phyloP scores from a whole-genome alignment of 441 rosid species.

The Erysimum cheiri region DNA sequence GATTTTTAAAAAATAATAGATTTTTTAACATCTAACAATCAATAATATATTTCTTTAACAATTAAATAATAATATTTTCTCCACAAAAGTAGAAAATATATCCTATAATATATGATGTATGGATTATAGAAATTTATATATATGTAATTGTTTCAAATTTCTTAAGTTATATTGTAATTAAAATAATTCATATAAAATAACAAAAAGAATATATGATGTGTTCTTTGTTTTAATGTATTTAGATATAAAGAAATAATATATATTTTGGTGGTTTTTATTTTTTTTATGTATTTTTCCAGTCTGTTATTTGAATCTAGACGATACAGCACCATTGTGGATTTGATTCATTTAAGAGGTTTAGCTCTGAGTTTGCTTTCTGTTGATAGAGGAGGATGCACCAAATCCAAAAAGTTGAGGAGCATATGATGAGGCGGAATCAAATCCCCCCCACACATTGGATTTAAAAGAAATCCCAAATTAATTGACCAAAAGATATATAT shows the following conservation, averaged over 20 bases:
- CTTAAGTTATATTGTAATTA: too few species aligned
- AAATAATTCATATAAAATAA: too few species aligned
- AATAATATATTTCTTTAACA: neutral
- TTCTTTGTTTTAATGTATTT: neutral
- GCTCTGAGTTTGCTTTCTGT: constrained; percentile 5
- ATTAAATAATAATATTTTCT: neutral
- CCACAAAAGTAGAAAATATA: neutral
- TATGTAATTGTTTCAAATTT: too few species aligned
- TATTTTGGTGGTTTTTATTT: neutral
- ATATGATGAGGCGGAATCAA: constrained; percentile 27
- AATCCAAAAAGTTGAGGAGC: constrained; percentile 13
- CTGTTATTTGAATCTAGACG: constrained; percentile 30
- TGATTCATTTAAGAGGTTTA: neutral
- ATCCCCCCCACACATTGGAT: constrained; percentile 15
- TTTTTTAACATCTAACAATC: neutral
- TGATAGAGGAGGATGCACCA: constrained; percentile 23
- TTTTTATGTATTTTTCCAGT: neutral
- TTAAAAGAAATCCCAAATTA: neutral
- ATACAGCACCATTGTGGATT: constrained; percentile 7
- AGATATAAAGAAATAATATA: neutral
- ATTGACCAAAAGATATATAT: constrained; percentile 26
- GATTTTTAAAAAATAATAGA: neutral
- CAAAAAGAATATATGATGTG: neutral
- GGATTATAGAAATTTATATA: too few species aligned
- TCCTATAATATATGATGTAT: too few species aligned